Evolutionary conservation across 2,329 filamentous ascomycete genomes (phyloP), one percentile per base, ranked within the genome.

Genomic region (Decorospora gaudefroyi): DNA sequence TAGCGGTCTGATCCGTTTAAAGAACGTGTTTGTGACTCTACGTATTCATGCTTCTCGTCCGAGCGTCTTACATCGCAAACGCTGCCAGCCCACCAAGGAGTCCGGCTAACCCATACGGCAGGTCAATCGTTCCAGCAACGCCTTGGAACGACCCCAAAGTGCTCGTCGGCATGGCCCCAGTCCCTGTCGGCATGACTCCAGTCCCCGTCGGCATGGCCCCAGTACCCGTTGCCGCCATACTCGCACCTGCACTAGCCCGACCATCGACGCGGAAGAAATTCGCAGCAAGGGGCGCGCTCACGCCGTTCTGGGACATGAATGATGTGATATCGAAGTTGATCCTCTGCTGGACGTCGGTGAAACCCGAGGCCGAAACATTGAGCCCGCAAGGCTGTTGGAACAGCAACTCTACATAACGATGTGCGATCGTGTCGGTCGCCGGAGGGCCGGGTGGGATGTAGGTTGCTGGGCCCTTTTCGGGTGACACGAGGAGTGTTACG

Each of bases 201-300:
- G 43, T 53, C 35, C 45, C 40, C 25, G 18, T 51, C 21, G 44
- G 40, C 16, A 33, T 46, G 21, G 38, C 51, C 13, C 59, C 59
- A 5, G 43, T 53, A 15, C 53, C 59, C n/a, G 53, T 59, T n/a
- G 45, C 42, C 7, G 46, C 52, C 36, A 48, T 8, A 43, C 29
- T 26, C 18, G 45, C 36, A 9, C 31, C 47, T 11, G 35, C 42
- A 18, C 25, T 51, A 23, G 57, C 56, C 29, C 44, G 55, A n/a
- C 65, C 65, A 49, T 67, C 64, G 1, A 70, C 67, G 9, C 52
- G 62, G 37, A 70, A 68, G 51, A 64, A 70, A 38, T 70, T 69
- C 4, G 49, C 67, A 0, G 65, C 65, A 10, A 70, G 6, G 3
- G 66, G 67, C 12, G 48, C 49, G 10, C 43, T 48, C 25, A 70